These are phyloP conservation scores for Wickerhamomyces ciferrii DNA, from an alignment of 805 yeast species.

Conservation along the genomic window DNA sequence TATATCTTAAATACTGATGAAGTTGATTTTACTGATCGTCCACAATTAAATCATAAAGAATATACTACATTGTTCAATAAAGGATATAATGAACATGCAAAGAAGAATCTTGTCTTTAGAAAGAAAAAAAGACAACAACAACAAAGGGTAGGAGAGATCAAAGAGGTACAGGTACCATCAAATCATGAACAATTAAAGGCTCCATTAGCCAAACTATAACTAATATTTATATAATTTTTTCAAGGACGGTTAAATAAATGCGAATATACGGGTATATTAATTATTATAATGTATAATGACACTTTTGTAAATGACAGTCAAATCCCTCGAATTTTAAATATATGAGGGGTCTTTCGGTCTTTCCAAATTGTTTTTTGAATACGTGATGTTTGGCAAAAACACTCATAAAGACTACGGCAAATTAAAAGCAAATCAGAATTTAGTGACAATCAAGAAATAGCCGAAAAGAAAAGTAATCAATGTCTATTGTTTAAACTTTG, in stretches of 20 bases:
- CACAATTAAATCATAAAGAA: neutral
- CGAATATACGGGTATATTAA: no score
- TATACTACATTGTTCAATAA: neutral
- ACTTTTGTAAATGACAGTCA: neutral
- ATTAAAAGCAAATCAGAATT: neutral
- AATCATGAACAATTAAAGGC: no score
- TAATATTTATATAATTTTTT: no score
- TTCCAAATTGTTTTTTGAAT: no score
- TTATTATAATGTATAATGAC: neutral
- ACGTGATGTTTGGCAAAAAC: no score
- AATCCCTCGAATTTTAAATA: no score
- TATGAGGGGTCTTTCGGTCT: no score
- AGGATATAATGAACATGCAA: neutral
- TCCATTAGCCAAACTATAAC: neutral
- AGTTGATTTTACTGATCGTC: neutral
- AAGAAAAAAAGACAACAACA: neutral
- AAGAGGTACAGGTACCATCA: no score
- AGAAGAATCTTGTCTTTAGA: neutral
- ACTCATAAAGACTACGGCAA: neutral
- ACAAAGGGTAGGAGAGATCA: no score
- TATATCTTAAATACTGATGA: neutral
- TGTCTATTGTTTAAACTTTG: neutral
- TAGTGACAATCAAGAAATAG: no score
- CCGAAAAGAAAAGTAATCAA: no score
- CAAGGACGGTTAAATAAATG: no score